Percentiles rank a stretch among this genome's conserved stretches.
phyloP scores from a whole-genome alignment of 1,284 basidiomycete species.

The Ceratobasidium theobromae region DNA sequence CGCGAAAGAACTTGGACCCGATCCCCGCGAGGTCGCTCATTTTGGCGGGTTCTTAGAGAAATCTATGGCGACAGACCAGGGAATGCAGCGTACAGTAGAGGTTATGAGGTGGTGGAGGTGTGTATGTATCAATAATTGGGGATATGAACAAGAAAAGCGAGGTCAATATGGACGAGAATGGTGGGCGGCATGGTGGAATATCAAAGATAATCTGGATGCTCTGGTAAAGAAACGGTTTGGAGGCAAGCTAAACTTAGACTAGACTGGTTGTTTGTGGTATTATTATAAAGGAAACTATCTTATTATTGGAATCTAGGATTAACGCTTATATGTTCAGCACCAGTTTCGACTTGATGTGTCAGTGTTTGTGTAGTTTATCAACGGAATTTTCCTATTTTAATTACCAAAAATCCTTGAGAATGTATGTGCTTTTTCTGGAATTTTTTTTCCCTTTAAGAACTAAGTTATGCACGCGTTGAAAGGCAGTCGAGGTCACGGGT shows the following conservation, averaged over 20 bases:
- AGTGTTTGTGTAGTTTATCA: too few species aligned
- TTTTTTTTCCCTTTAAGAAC: too few species aligned
- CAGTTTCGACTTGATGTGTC: background rate
- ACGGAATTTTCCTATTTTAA: too few species aligned
- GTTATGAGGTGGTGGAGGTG: slow-evolving; percentile 74
- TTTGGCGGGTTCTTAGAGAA: slow-evolving; percentile 69
- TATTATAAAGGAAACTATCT: background rate
- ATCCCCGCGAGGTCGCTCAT: slow-evolving; percentile 66
- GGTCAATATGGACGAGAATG: slow-evolving; percentile 49
- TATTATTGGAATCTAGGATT: background rate
- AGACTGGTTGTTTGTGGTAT: background rate
- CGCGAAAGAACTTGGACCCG: slow-evolving; percentile 54
- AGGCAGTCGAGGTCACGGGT: too few species aligned
- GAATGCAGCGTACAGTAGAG: slow-evolving; percentile 64
- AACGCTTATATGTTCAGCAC: background rate
- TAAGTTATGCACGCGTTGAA: too few species aligned
- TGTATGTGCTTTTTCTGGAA: too few species aligned
- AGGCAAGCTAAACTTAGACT: slow-evolving; percentile 22
- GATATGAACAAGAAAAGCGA: slow-evolving; percentile 48
- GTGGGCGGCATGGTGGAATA: slow-evolving; percentile 72
- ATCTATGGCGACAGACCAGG: slow-evolving; percentile 56
- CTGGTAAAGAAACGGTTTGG: slow-evolving; percentile 65
- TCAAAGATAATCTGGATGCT: slow-evolving; percentile 63
- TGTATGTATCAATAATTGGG: slow-evolving; percentile 46
- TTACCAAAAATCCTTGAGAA: too few species aligned